A percentile compares a stretch with the other conserved stretches of the same genome.
phyloP scores from a whole-genome alignment of 1,284 basidiomycete genomes.

The Trichosporon sp. region DNA sequence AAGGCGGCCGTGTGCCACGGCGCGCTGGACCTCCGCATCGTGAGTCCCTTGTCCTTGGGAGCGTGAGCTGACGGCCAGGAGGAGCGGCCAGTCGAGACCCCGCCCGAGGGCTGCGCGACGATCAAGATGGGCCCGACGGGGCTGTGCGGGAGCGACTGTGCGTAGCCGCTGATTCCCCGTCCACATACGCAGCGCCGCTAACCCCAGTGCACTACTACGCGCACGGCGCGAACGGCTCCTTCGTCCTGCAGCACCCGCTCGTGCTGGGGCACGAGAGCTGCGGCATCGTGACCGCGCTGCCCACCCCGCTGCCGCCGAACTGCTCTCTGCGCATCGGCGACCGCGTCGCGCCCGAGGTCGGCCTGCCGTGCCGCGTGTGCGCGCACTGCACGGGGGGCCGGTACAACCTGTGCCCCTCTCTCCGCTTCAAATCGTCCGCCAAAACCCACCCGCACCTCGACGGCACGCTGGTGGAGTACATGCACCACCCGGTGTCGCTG shows the following conservation, averaged over 20 bases:
- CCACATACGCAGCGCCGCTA: background rate
- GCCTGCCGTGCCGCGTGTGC: slow-evolving; percentile 72
- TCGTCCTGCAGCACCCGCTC: slow-evolving; percentile 71
- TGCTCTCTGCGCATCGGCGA: slow-evolving; percentile 65
- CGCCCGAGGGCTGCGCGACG: slow-evolving; percentile 46
- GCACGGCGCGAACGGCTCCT: slow-evolving; percentile 86
- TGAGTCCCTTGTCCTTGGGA: slow-evolving; percentile 30
- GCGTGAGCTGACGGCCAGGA: slow-evolving; percentile 36
- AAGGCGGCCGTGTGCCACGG: slow-evolving; percentile 51
- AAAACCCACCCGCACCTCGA: slow-evolving; percentile 91
- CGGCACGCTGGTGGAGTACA: slow-evolving; percentile 78
- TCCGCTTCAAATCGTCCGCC: slow-evolving; percentile 85
- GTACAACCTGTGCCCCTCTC: slow-evolving; percentile 82
- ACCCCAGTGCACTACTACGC: slow-evolving; percentile 76
- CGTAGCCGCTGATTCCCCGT: slow-evolving; percentile 42
- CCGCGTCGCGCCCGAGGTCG: slow-evolving; percentile 89
- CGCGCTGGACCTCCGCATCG: slow-evolving; percentile 52
- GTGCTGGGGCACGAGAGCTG: slow-evolving; percentile 90
- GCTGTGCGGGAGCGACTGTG: slow-evolving; percentile 84
- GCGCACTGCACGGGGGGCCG: slow-evolving; percentile 59
- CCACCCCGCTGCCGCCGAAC: slow-evolving; percentile 27
- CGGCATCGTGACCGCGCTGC: slow-evolving; percentile 56
- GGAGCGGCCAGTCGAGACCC: slow-evolving; percentile 39
- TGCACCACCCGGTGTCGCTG: slow-evolving; percentile 81
- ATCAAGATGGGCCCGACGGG: slow-evolving; percentile 68